Conservation (phyloP, 2,329 filamentous ascomycete genomes). For the Verticillium nubilum region DNA sequence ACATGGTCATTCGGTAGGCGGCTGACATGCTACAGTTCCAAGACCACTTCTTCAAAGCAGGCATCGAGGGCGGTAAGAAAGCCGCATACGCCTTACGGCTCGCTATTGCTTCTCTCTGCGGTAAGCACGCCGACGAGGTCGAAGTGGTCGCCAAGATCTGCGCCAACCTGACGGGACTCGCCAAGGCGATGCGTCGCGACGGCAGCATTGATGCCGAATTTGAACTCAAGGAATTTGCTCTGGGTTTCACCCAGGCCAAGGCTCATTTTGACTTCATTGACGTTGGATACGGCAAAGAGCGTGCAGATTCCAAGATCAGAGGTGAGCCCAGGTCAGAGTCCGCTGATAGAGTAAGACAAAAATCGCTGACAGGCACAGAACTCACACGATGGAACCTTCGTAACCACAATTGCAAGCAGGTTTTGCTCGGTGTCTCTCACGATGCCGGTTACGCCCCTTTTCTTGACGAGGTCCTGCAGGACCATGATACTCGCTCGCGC, state of each 20-base stretch:
- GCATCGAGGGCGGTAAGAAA: conserved; percentile 48
- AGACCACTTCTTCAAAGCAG: conserved; percentile 46
- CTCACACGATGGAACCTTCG: conserved; percentile 50
- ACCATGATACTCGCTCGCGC: conserved; percentile 34
- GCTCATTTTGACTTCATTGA: conserved; percentile 60
- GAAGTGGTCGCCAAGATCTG: conserved; percentile 53
- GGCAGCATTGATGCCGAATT: conserved; percentile 36
- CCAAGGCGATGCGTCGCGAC: conserved; percentile 42
- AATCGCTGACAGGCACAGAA: conserved; percentile 26
- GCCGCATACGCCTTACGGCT: conserved; percentile 45
- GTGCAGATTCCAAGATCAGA: conserved; percentile 55
- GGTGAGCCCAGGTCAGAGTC: too few species aligned
- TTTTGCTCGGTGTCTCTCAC: conserved; percentile 57
- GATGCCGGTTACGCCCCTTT: conserved; percentile 57
- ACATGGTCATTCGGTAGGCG: conserved; percentile 2
- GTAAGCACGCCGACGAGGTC: conserved; percentile 36
- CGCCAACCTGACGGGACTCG: conserved; percentile 47
- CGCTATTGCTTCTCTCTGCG: conserved; percentile 41
- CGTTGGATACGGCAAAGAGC: conserved; percentile 53
- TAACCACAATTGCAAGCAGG: conserved; percentile 56
- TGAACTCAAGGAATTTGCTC: conserved; percentile 50
- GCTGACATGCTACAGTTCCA: conserved; percentile 43
- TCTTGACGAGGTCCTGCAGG: conserved; percentile 46
- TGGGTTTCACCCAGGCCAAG: conserved; percentile 55
- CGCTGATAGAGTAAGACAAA: conserved; percentile 13